Base-by-base conservation (phyloP, 331 rosid species). In the Quercus lobata region DNA sequence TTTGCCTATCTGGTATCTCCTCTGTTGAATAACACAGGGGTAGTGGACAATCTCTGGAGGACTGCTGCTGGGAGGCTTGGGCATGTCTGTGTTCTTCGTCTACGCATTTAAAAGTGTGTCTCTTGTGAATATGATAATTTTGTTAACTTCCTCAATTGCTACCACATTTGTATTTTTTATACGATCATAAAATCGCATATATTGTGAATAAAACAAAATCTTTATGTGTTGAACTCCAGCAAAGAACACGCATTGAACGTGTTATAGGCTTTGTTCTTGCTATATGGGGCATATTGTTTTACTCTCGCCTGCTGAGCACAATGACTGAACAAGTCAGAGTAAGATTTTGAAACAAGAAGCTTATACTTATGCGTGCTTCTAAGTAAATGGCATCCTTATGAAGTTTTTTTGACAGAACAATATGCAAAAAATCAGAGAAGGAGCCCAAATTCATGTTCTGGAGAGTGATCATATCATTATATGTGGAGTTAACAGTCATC, bases 51-150 rank as follows among this genome's bases (percentile, higher is more conserved):
- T 77, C 99, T 83, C 85, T 96, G 74, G 99, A 93, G 87, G 97
- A 96, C 82, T 93, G 98, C 90, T 78, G 91, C 56, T 96, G 99
- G 99, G 99, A 92, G 85, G 99, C 99, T 30, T 96, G 99, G 99
- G 99, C 97, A 73, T 96, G 99, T 73, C 92, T 96, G 18, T 84
- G 90, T 80, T 89, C 97, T 32, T 90, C 99, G n/a, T 93, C 99
- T 58, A 91, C 97, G 76, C 97, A 96, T 89, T 79, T 96, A 85
- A 90, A 52, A 78, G 99, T 96, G 86, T 77, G 88, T 54, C 41
- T 68, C 76, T 61, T 79, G 70, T 87, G 32, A 80, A 79, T 27
- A 68, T 70, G 52, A 25, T 77, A 14, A 46, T 77, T 70, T 74
- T 68, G 24, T 54, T 76, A 1, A 8, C 69, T 73, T 15, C 61